Evolutionary conservation across 1,139 yeast genomes (phyloP).

Genomic region (Pneumocystis sp.): DNA sequence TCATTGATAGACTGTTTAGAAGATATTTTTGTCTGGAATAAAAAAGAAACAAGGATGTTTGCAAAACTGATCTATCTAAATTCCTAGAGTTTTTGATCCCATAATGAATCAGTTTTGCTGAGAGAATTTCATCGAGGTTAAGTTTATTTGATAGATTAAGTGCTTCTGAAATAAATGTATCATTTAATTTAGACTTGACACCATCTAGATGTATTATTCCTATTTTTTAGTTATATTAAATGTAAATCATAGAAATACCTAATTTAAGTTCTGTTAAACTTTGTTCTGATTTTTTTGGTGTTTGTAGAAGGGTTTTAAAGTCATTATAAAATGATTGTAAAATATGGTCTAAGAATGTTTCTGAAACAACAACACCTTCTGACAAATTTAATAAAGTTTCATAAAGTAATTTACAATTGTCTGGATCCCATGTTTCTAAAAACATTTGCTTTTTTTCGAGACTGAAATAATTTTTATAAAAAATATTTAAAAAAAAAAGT

Average conservation of each 20-base stretch:
- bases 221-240: neutral
- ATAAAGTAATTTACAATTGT: neutral
- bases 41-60: conserved; percentile 4
- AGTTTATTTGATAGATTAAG: conserved; percentile 4
- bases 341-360: neutral
- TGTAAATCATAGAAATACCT: neutral
- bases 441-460: neutral
- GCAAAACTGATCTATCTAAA: conserved; percentile 7
- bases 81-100: conserved; percentile 3
- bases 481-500: neutral
- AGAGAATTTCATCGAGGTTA: conserved; percentile 5
- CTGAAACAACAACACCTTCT: neutral
- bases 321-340: neutral
- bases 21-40: conserved; percentile 2
- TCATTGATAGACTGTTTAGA: conserved; percentile 2
- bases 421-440: conserved; percentile 1
- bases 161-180: conserved; percentile 7
- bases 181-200: conserved; percentile 3
- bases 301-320: neutral
- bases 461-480: neutral
- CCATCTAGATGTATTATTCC: conserved; percentile 2
- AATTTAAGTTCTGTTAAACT: neutral
- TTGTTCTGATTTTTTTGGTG: neutral
- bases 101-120: conserved; percentile 6
- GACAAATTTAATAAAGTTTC: conserved; percentile 4